These are phyloP conservation scores for Monosporozyma aerobia DNA, from an alignment of 805 yeast genomes.

Conservation along the genomic window DNA sequence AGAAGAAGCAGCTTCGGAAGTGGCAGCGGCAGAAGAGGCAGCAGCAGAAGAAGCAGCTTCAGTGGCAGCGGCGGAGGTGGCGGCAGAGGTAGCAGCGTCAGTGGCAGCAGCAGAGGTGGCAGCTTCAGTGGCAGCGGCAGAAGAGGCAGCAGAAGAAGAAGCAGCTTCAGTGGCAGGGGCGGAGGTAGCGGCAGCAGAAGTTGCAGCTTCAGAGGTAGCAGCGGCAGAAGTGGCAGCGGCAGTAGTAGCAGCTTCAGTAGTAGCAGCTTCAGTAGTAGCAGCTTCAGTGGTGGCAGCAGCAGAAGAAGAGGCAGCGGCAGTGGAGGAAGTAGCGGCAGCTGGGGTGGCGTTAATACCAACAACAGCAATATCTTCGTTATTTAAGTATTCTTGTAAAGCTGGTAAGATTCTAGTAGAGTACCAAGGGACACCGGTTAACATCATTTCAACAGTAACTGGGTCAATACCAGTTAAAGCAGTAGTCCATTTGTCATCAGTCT, in stretches of 20 bases:
- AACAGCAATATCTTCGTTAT: constrained; percentile 1
- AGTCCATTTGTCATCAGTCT: constrained; percentile 26
- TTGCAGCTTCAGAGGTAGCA: neutral
- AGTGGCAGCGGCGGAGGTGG: too few relatives aligned
- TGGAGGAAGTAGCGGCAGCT: constrained; percentile 1
- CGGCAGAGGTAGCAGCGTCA: constrained; percentile 7
- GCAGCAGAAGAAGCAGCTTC: neutral
- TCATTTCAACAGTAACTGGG: constrained; percentile 8
- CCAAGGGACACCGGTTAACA: constrained; percentile 4
- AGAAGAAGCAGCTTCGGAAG: neutral
- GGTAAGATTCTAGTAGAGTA: constrained; percentile 1
- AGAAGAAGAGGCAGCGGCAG: constrained; percentile 1
- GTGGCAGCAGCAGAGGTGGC: neutral
- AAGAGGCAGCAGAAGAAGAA: neutral
- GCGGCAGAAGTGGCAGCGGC: constrained; percentile 12
- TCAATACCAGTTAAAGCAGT: constrained; percentile 20
- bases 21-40: neutral
- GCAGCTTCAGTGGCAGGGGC: constrained; percentile 7
- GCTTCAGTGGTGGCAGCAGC: neutral
- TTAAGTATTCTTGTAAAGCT: neutral
- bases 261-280: neutral
- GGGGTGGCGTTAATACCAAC: constrained; percentile 1
- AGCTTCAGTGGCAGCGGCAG: neutral
- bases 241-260: constrained; percentile 8
- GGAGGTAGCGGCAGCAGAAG: neutral